phyloP scores from a whole-genome alignment of 2,329 filamentous ascomycete species.

The Ophiobolus disseminans region DNA sequence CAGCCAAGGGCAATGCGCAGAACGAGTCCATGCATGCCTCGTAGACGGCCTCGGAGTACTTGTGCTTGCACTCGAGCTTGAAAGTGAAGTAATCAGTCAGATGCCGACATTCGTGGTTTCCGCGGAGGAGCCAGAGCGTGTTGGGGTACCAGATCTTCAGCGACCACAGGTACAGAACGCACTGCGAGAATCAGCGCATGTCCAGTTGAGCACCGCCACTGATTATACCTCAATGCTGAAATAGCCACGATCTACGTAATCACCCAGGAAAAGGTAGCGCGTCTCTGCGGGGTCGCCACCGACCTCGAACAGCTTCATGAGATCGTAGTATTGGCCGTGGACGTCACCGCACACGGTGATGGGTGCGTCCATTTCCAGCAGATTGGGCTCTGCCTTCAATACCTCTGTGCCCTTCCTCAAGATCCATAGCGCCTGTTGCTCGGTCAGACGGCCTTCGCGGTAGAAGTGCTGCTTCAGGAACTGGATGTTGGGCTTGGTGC shows the following conservation, averaged over 20 bases:
- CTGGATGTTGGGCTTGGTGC: slow-evolving; percentile 85
- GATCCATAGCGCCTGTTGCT: slow-evolving; percentile 97
- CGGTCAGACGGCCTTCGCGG: slow-evolving; percentile 92
- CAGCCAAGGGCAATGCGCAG: slow-evolving; percentile 89
- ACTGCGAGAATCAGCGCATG: slow-evolving; percentile 59
- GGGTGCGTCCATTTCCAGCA: slow-evolving; percentile 98
- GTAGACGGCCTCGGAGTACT: slow-evolving; percentile 95
- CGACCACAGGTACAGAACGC: slow-evolving; percentile 95
- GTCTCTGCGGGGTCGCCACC: slow-evolving; percentile 97
- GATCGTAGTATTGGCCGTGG: slow-evolving; percentile 97
- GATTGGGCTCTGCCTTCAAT: slow-evolving; percentile 87
- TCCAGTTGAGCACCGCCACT: not conserved
- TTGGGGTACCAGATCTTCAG: slow-evolving; percentile 99
- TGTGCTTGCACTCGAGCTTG: slow-evolving; percentile 99
- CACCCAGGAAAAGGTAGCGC: slow-evolving; percentile 93
- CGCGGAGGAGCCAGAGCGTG: slow-evolving; percentile 93
- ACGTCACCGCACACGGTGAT: slow-evolving; percentile 99
- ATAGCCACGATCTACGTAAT: slow-evolving; percentile 98
- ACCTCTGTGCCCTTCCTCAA: slow-evolving; percentile 87
- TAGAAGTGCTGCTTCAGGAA: slow-evolving; percentile 99
- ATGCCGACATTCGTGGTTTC: slow-evolving; percentile 98
- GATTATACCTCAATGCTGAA: slow-evolving; percentile 86
- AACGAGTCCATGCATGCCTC: slow-evolving; percentile 99
- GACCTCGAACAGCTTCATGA: slow-evolving; percentile 99
- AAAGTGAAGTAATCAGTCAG: slow-evolving; percentile 99